Evolutionary conservation across 768 basidiomycete genomes (phyloP).

Genomic region (Collybia sordida): DNA sequence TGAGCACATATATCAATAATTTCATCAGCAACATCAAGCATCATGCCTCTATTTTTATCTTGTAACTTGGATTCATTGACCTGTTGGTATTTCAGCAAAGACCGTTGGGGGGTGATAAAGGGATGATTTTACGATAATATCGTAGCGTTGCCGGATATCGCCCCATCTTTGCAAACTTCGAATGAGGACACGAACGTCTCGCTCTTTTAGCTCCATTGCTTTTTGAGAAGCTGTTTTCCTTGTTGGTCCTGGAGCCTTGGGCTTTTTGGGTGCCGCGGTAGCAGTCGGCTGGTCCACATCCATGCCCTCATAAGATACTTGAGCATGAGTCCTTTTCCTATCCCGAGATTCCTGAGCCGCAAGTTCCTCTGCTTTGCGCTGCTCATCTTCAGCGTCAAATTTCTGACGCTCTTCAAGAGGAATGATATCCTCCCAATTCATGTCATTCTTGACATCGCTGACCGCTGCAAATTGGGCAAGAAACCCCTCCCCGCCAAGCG

Average conservation of each 20-base stretch:
- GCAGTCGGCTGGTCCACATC: slow-evolving; percentile 75
- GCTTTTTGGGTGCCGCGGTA: slow-evolving; percentile 68
- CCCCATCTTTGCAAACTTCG: slow-evolving; percentile 97
- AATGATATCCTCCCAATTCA: slow-evolving; percentile 99
- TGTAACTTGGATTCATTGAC: slow-evolving; percentile 87
- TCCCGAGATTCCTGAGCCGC: slow-evolving; percentile 67
- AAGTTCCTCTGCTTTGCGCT: slow-evolving; percentile 70
- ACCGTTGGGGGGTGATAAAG: slow-evolving; percentile 1
- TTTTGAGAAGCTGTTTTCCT: slow-evolving; percentile 93
- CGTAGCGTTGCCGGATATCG: slow-evolving; percentile 92
- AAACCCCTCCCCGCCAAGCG: slow-evolving; percentile 97
- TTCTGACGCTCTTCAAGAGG: slow-evolving; percentile 87
- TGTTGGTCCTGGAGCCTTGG: slow-evolving; percentile 66
- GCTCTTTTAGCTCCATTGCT: slow-evolving; percentile 95
- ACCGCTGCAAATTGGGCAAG: slow-evolving; percentile 93
- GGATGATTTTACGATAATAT: slow-evolving; percentile 71
- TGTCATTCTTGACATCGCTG: slow-evolving; percentile 98
- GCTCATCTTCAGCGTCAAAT: slow-evolving; percentile 79
- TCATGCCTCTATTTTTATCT: slow-evolving; percentile 92
- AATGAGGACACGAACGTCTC: slow-evolving; percentile 93
- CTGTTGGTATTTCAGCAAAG: slow-evolving; percentile 35
- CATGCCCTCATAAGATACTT: slow-evolving; percentile 92
- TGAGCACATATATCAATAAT: slow-evolving; percentile 83
- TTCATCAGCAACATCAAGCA: slow-evolving; percentile 89
- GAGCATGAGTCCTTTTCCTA: slow-evolving; percentile 83